phyloP scores from a whole-genome alignment of 805 yeast genomes.

The Candida khao-thaluensis region DNA sequence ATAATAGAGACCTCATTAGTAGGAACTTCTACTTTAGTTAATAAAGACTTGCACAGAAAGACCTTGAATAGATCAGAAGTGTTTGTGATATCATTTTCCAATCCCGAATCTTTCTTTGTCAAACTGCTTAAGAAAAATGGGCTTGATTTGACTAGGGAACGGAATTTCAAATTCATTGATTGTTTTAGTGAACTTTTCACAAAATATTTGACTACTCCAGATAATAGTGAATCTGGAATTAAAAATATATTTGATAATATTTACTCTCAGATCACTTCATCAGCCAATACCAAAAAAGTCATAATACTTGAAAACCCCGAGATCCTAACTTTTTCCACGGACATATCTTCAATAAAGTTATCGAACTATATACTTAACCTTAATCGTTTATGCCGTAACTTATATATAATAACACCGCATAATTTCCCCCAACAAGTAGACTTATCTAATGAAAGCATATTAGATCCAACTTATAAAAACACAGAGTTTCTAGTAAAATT shows the following conservation, averaged over 20 bases:
- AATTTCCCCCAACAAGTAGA: constrained; percentile 38
- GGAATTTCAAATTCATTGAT: constrained; percentile 42
- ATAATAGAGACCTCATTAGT: constrained; percentile 50
- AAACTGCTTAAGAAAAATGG: constrained; percentile 42
- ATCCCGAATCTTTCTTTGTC: constrained; percentile 30
- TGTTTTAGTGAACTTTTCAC: constrained; percentile 47
- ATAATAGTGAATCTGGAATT: constrained; percentile 17
- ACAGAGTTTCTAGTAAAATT: constrained; percentile 48
- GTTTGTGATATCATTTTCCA: constrained; percentile 35
- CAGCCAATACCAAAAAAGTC: constrained; percentile 14
- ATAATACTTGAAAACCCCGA: constrained; percentile 50
- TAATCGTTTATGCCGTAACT: constrained; percentile 28
- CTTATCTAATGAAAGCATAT: constrained; percentile 13
- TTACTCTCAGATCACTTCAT: constrained; percentile 7
- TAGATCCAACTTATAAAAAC: constrained; percentile 39
- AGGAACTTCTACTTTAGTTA: constrained; percentile 47
- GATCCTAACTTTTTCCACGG: constrained; percentile 44
- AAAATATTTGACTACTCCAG: constrained; percentile 24
- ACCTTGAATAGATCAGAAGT: constrained; percentile 27
- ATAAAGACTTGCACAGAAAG: constrained; percentile 25
- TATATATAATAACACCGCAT: constrained; percentile 38
- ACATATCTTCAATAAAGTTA: constrained; percentile 33
- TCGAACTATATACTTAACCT: constrained; percentile 32
- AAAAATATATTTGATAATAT: constrained; percentile 21
- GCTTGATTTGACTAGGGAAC: constrained; percentile 25